Evolutionary conservation across 2,329 filamentous ascomycete species (phyloP).

Genomic region (Sclerotinia glacialis): DNA sequence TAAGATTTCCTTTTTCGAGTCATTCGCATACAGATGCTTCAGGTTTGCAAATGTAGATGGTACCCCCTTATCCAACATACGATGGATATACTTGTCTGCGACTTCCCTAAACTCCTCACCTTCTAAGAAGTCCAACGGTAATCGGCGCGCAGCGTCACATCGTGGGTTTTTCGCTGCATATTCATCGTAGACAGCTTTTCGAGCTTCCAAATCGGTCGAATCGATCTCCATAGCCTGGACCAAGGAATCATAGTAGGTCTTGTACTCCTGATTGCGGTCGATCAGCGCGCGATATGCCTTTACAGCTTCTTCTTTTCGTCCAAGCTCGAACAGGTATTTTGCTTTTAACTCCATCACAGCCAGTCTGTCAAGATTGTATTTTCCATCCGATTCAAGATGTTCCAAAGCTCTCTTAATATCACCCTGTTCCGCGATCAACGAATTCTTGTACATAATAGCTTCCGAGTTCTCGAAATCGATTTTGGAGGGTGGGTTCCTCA

Average conservation of each 20-base stretch:
- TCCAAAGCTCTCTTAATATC: slow-evolving; percentile 80
- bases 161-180: slow-evolving; percentile 79
- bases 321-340: slow-evolving; percentile 77
- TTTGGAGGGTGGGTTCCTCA: slow-evolving; percentile 75
- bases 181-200: slow-evolving; percentile 74
- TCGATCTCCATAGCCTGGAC: slow-evolving; percentile 65
- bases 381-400: slow-evolving; percentile 75
- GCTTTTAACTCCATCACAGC: slow-evolving; percentile 83
- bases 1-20: slow-evolving; percentile 73
- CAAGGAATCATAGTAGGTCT: slow-evolving; percentile 79
- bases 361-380: slow-evolving; percentile 77
- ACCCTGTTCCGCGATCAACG: slow-evolving; percentile 85
- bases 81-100: slow-evolving; percentile 73
- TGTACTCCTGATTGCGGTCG: slow-evolving; percentile 83
- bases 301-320: slow-evolving; percentile 73
- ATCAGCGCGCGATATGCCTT: slow-evolving; percentile 78
- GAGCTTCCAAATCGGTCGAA: slow-evolving; percentile 57
- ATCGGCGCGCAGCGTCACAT: slow-evolving; percentile 77
- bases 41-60: slow-evolving; percentile 96
- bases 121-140: slow-evolving; percentile 85
- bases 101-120: slow-evolving; percentile 77
- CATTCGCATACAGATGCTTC: slow-evolving; percentile 83
- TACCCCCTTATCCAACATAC: slow-evolving; percentile 88
- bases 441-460: slow-evolving; percentile 91
- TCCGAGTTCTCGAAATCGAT: slow-evolving; percentile 90